Percentiles rank a stretch among this genome's conserved stretches.
Evolutionary conservation across 768 basidiomycete species (phyloP).

Genomic region (Serendipita sp.): DNA sequence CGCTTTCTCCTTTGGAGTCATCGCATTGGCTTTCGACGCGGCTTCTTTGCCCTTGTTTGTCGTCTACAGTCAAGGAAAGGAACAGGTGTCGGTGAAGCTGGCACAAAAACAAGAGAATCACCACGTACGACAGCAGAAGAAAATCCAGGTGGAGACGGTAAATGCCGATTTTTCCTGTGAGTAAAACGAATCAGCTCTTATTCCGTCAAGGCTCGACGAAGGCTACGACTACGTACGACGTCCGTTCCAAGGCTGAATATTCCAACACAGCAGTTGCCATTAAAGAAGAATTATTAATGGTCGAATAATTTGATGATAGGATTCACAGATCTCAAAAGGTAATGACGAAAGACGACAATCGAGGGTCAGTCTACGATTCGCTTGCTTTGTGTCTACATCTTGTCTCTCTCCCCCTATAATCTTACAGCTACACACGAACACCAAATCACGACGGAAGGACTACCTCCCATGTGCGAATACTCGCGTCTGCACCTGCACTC

Average conservation of each 20-base stretch:
- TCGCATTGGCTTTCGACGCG: not conserved
- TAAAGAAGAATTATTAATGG: not conserved
- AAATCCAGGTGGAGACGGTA: not conserved
- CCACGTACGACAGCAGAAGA: not conserved
- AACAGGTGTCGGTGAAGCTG: too few species aligned
- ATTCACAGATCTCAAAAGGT: too few species aligned
- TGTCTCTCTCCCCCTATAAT: too few species aligned
- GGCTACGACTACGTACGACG: not conserved
- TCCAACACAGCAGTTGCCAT: not conserved
- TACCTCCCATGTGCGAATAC: conserved; percentile 49
- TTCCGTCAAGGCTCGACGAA: not conserved
- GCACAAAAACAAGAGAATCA: too few species aligned
- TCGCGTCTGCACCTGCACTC: conserved; percentile 68
- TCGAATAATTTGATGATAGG: too few species aligned
- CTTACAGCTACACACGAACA: not conserved
- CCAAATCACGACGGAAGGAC: conserved; percentile 9
- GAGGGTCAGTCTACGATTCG: too few species aligned
- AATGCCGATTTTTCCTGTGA: not conserved
- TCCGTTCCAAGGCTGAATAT: conserved; percentile 1
- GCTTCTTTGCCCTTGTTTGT: not conserved
- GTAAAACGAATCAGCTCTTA: not conserved
- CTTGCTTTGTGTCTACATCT: too few species aligned
- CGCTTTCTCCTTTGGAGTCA: conserved; percentile 14
- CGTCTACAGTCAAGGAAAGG: not conserved
- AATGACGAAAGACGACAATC: too few species aligned